Evolutionary conservation across 495 filamentous ascomycete species (phyloP).

Genomic region (Terfezia claveryi): DNA sequence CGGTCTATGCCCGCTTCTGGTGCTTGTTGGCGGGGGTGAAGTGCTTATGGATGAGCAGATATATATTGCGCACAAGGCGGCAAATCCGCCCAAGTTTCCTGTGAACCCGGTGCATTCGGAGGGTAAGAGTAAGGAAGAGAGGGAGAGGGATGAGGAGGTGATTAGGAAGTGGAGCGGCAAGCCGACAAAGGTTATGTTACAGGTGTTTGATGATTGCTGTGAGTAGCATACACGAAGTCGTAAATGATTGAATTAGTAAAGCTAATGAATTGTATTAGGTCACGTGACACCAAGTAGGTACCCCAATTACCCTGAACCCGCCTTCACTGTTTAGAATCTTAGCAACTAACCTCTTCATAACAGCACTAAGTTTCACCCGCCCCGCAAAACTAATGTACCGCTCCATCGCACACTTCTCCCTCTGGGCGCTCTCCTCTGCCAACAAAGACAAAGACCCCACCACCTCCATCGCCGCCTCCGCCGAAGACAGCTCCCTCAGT

Average conservation of each 20-base stretch:
- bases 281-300: not conserved
- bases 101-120: conserved; percentile 39
- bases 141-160: conserved; percentile 30
- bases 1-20: conserved; percentile 65
- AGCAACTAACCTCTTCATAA: too few species aligned
- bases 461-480: not conserved
- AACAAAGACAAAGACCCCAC: not conserved
- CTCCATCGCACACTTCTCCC: conserved; percentile 72
- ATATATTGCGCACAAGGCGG: conserved; percentile 84
- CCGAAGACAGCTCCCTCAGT: not conserved
- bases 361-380: conserved; percentile 74
- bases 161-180: conserved; percentile 34
- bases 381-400: conserved; percentile 91
- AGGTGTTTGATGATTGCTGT: conserved; percentile 87
- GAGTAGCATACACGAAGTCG: conserved; percentile 36
- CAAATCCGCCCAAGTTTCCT: conserved; percentile 51
- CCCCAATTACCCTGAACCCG: not conserved
- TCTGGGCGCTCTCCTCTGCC: conserved; percentile 43
- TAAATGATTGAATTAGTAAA: conserved; percentile 19
- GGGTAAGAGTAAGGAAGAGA: conserved; percentile 29
- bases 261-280: not conserved
- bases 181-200: conserved; percentile 81
- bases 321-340: not conserved
- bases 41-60: conserved; percentile 82
- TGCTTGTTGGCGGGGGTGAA: conserved; percentile 73